A percentile compares a stretch with the other conserved stretches of the same genome.
phyloP scores from a whole-genome alignment of 768 basidiomycete genomes.

The Crucibulum laeve region DNA sequence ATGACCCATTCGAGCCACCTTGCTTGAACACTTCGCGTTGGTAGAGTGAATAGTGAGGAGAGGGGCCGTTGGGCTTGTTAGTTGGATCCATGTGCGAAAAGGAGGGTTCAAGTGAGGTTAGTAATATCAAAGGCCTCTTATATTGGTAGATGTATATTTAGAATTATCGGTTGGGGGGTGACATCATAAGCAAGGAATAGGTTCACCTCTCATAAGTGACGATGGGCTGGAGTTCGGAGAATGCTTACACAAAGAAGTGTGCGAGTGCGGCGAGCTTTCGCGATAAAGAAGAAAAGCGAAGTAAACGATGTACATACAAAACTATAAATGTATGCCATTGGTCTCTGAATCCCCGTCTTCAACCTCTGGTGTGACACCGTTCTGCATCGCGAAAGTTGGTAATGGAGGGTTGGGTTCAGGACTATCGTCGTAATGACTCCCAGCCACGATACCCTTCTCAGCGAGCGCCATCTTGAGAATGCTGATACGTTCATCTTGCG shows the following conservation, averaged over 20 bases:
- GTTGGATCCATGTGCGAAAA: constrained; percentile 35
- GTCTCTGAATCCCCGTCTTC: constrained; percentile 7
- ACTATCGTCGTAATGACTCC: constrained; percentile 53
- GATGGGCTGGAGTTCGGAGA: too few species aligned
- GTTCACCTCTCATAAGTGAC: too few species aligned
- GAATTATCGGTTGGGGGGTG: too few species aligned
- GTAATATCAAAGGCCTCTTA: constrained; percentile 1
- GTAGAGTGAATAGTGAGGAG: constrained; percentile 47
- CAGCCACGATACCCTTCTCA: constrained; percentile 50
- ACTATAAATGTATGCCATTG: constrained; percentile 17
- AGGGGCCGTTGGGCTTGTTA: constrained; percentile 40
- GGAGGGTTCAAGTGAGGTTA: constrained; percentile 1
- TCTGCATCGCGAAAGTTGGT: neutral
- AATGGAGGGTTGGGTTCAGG: constrained; percentile 6
- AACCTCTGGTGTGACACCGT: neutral
- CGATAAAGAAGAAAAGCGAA: too few species aligned
- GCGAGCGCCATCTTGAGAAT: constrained; percentile 64
- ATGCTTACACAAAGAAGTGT: too few species aligned
- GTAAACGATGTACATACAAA: too few species aligned
- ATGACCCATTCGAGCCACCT: constrained; percentile 29
- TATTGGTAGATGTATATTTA: too few species aligned
- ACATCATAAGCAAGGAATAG: too few species aligned
- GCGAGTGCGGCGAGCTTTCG: too few species aligned
- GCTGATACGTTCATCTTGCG: constrained; percentile 72
- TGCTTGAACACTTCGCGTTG: constrained; percentile 43